Conservation (phyloP, 495 filamentous ascomycete species). For the Friedmanniomyces endolithicus region DNA sequence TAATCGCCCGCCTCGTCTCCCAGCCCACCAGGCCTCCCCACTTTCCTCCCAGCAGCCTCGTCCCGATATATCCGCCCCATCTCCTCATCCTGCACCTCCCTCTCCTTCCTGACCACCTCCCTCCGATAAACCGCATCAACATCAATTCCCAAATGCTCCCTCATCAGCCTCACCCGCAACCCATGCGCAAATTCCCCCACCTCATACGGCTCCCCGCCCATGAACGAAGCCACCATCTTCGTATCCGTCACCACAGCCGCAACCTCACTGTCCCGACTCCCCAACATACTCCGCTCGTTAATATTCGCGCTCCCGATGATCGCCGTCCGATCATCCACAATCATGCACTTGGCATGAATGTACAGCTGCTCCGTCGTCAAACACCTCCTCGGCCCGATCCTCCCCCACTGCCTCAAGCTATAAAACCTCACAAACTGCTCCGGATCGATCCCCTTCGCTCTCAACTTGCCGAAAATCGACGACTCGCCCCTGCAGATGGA, state of each 20-base stretch:
- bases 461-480: slow-evolving; percentile 80
- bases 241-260: slow-evolving; percentile 87
- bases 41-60: slow-evolving; percentile 3
- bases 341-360: slow-evolving; percentile 94
- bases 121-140: slow-evolving; percentile 58
- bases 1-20: slow-evolving; percentile 37
- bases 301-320: slow-evolving; percentile 98
- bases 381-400: slow-evolving; percentile 67
- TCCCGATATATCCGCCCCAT: slow-evolving; percentile 17
- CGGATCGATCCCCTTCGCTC: slow-evolving; percentile 75
- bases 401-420: slow-evolving; percentile 84
- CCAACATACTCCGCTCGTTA: slow-evolving; percentile 94
- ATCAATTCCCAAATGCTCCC: slow-evolving; percentile 91
- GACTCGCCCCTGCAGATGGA: slow-evolving; percentile 91
- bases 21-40: slow-evolving; percentile 15
- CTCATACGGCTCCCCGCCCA: slow-evolving; percentile 76
- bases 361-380: slow-evolving; percentile 95
- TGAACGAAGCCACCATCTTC: slow-evolving; percentile 82
- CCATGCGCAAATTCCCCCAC: slow-evolving; percentile 91
- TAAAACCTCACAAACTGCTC: slow-evolving; percentile 97
- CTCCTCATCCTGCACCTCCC: slow-evolving; percentile 28
- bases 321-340: slow-evolving; percentile 86
- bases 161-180: slow-evolving; percentile 85
- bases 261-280: slow-evolving; percentile 80
- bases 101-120: slow-evolving; percentile 39